A percentile compares a stretch with the other conserved stretches of the same genome.
Conservation (phyloP, 306 rosid species). For the barrel medic (Medicago truncatula) region DNA sequence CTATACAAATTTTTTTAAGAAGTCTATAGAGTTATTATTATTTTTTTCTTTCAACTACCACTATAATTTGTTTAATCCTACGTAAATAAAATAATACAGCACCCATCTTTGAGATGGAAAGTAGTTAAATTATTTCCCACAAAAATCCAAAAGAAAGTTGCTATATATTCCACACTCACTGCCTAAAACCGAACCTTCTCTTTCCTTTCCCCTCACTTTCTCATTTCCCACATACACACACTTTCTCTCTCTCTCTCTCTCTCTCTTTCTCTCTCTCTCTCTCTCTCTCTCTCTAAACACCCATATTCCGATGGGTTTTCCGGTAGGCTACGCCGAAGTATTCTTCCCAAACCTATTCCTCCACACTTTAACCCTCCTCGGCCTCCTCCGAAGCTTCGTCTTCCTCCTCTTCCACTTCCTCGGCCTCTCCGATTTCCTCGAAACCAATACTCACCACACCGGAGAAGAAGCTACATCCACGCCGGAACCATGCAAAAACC, state of each 20-base stretch:
- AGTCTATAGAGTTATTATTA: no score
- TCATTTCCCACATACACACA: background rate
- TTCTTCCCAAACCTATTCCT: conserved; percentile 74
- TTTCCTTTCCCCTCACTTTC: background rate
- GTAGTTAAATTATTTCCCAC: no score
- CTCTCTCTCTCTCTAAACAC: background rate
- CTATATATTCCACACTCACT: conserved; percentile 17
- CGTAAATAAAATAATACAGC: no score
- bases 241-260: no score
- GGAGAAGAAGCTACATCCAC: background rate
- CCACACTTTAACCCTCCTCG: conserved; percentile 69
- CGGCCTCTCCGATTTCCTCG: conserved; percentile 79
- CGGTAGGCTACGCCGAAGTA: conserved; percentile 79
- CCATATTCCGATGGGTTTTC: conserved; percentile 67
- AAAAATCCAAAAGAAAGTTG: background rate
- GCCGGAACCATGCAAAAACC: conserved; percentile 33
- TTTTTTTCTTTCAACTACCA: no score
- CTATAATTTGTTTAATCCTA: no score
- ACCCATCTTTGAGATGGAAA: no score
- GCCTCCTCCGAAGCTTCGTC: conserved; percentile 68
- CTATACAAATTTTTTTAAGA: no score
- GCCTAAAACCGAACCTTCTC: conserved; percentile 32
- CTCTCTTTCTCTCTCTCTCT: background rate
- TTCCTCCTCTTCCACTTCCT: conserved; percentile 64
- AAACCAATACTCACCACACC: conserved; percentile 19